These are phyloP conservation scores for Phytophthora foliorum DNA, from an alignment of 352 stramenopile genomes.

Conservation along the genomic window DNA sequence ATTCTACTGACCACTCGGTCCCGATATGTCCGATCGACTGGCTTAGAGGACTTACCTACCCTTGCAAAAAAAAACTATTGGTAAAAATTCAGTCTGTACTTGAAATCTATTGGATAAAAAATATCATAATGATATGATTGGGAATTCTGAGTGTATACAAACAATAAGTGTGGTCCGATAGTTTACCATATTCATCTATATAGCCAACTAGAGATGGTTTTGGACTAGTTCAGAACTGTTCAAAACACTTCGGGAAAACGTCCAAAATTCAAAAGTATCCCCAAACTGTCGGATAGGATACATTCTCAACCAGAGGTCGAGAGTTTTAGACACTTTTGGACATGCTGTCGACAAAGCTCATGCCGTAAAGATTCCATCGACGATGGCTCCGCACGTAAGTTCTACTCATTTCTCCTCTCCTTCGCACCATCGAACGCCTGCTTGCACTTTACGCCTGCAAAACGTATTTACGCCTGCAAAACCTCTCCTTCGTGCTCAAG, in stretches of 20 bases:
- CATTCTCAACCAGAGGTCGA: no score
- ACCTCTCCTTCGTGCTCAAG: slow-evolving; percentile 39
- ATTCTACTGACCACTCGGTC: not conserved
- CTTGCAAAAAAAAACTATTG: not conserved
- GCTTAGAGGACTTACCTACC: slow-evolving; percentile 5
- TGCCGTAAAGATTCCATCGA: not conserved
- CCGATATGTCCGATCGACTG: not conserved
- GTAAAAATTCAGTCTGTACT: not conserved
- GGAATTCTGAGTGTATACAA: not conserved
- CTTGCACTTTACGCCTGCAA: not conserved
- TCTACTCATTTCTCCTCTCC: no score
- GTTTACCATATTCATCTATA: slow-evolving; percentile 2
- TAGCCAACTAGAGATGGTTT: no score
- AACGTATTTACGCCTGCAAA: slow-evolving; percentile 7
- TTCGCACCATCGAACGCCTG: no score
- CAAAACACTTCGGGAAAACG: no score
- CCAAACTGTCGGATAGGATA: no score
- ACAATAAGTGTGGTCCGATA: not conserved
- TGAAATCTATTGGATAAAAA: not conserved
- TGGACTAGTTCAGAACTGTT: no score
- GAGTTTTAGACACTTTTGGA: no score
- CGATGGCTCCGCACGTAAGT: slow-evolving; percentile 3
- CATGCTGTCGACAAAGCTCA: no score
- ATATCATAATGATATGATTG: not conserved
- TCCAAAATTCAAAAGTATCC: no score